Base-by-base conservation (phyloP, 2,329 filamentous ascomycete genomes). In the Pseudocercospora pini-densiflorae region DNA sequence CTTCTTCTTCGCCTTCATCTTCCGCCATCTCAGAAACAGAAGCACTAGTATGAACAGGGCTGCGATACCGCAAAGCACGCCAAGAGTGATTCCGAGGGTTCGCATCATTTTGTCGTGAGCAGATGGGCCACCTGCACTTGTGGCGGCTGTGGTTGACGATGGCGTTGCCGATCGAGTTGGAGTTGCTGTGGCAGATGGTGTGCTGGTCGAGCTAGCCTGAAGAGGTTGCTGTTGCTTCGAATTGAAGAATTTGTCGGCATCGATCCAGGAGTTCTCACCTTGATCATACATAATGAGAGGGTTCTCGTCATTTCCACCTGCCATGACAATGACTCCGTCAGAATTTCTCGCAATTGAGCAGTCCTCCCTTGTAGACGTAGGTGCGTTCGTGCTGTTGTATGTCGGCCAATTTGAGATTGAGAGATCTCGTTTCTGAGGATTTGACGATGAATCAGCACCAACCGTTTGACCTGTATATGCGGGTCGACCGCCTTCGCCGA, bases 81-180 rank as follows among this genome's bases (percentile, higher is more conserved):
- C 93, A 0, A 98, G 84, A 0, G 92, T 92, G 59, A 92, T 92
- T 36, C 92, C 94, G 1, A 97, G 85, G 29, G 97, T 90, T 7
- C 88, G 81, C 62, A 84, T 71, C 75, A 79, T 88, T 71, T 68
- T 71, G 21, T 79, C 85, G 82, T 76, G 73, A 70, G 84, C 79
- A 77, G 77, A 67, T 70, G 73, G 57, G 64, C 71, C 49, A 64
- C 72, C 54, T 68, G 70, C 61, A 61, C 70, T 63, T 72, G 71
- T 47, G 75, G 77, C 77, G 45, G 80, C 78, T 24, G 77, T 68
- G 45, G 77, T 72, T 14, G 79, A 73, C 8, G 80, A 74, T 14
- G 80, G 75, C 19, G 78, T 72, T 65, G 77, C 69, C 4, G 77
- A 76, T 10, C 77, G 74, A 10, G 77, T 75, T 0, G 77, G 72